phyloP scores from a whole-genome alignment of 352 stramenopile genomes.

The Phytophthora foliorum region DNA sequence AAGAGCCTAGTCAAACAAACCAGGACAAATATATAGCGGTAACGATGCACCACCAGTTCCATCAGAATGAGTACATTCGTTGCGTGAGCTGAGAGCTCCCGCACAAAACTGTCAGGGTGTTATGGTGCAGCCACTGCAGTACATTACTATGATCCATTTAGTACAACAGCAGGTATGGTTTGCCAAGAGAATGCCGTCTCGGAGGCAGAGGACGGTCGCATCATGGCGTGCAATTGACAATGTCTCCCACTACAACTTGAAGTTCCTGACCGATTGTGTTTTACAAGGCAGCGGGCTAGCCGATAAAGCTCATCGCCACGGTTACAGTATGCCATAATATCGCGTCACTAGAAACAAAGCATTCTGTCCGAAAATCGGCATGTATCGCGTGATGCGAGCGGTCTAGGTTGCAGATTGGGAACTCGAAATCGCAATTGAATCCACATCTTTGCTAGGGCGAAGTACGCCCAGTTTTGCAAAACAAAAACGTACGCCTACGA shows the following conservation, averaged over 20 bases:
- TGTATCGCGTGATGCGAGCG: conserved; percentile 11
- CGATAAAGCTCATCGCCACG: background rate
- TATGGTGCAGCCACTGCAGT: background rate
- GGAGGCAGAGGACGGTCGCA: too few species aligned
- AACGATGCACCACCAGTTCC: background rate
- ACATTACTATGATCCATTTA: too few species aligned
- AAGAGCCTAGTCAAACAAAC: too few species aligned
- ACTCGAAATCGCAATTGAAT: too few species aligned
- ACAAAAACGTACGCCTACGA: too few species aligned
- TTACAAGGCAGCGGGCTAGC: conserved; percentile 1
- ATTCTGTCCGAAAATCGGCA: background rate
- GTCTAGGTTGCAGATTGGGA: too few species aligned
- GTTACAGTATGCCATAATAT: too few species aligned
- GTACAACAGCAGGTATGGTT: too few species aligned
- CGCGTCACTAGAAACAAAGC: too few species aligned
- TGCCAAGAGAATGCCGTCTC: too few species aligned
- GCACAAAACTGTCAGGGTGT: background rate
- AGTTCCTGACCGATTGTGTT: conserved; percentile 13
- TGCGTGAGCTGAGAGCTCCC: too few species aligned
- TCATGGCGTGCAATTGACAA: background rate
- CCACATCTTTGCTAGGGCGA: too few species aligned
- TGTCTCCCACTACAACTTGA: conserved; percentile 9
- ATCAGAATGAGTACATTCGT: background rate
- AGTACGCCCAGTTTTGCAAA: background rate
- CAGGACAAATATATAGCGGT: background rate